Base-by-base conservation (phyloP, 106 monocot genomes). In the Platanthera zijinensis region DNA sequence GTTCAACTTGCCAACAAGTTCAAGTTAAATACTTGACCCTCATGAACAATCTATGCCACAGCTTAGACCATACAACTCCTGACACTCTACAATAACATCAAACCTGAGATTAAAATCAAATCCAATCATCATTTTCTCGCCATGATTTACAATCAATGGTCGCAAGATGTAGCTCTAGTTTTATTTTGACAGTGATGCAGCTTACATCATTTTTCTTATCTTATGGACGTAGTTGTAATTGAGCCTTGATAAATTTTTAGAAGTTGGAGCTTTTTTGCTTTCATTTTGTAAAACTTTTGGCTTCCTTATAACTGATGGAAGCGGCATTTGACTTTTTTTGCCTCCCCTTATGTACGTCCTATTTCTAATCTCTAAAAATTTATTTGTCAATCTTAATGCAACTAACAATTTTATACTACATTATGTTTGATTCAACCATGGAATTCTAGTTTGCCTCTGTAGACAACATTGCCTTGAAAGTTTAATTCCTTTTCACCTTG, bases 401-500 rank as follows among this genome's bases (percentile, higher is more conserved):
- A 8, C 59, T 61, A 61, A 9, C 59, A 61, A 21, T 66, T 66
- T 66, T 66, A 66, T 66, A 3, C 25, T 66, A 61, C 66, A 66
- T 10, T 32, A 66, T 12, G 2, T 66, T 10, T 32, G 66, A 10
- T 66, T 66, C 32, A 32, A 66, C 32, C 28, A 32, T 32, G 18
- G 32, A 66, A 66, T 9, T 32, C 66, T 66, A 10, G 32, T 32
- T 66, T 66, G 10, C 12, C 13, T 13, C 9, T 66, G 10, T 10
- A 5, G 17, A 32, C 11, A 56, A 19, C 5, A 39, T 61, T 18
- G 8, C 18, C 59, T 61, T 61, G 5, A 21, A 19, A 21, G 21
- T n/a, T 61, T 61, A 61, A 19, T 8, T 2, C 6, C 6, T 61
- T 19, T 61, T 61, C 19, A 8, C 21, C 13, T 32, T 66, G 25